Base-by-base conservation (phyloP, 495 filamentous ascomycete species). In the Jackrogersella minutella region DNA sequence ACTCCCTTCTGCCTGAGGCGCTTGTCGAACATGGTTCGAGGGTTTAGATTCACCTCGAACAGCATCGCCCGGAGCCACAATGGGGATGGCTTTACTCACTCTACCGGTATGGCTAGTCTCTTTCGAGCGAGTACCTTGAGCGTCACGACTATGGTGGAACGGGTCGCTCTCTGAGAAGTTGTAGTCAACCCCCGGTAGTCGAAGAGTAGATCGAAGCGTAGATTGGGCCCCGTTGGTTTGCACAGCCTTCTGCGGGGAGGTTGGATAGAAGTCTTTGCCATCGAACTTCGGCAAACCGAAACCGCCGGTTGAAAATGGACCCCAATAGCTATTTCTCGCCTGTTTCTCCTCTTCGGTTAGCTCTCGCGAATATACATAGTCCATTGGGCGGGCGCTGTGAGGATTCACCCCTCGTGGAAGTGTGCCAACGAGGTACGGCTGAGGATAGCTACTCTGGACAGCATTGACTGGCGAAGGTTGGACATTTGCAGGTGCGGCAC, bases 211-310 rank as follows among this genome's bases (percentile, higher is more conserved):
- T n/a, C 56, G 51, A n/a, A n/a, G 10, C 21, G 40, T 5, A n/a
- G 44, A 36, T 39, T n/a, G n/a, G n/a, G 26, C 19, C 26, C 56
- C 28, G 22, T 36, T 47, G 26, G 46, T 41, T 34, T 39, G 28
- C 24, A 30, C 39, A 41, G 74, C 66, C 66, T 82, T 84, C 50
- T 71, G 62, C 0, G 83, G 81, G 1, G 84, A 85, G 2, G 83
- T 72, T 2, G 81, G 82, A 58, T 85, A 85, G 68, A 86, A 86
- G 58, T 85, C 77, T 69, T 83, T 83, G 1, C 84, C 84, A 50
- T 86, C 83, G 52, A 80, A 86, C 65, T 83, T 85, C 30, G 84
- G 84, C 14, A 86, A 66, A 11, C 82, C 81, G n/a, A 66, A 69
- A 34, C 75, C 72, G 17, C 71, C 70, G 47, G 68, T 75, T 39